Conservation (phyloP, 1,284 basidiomycete genomes). For the Trichosporon faecale region DNA sequence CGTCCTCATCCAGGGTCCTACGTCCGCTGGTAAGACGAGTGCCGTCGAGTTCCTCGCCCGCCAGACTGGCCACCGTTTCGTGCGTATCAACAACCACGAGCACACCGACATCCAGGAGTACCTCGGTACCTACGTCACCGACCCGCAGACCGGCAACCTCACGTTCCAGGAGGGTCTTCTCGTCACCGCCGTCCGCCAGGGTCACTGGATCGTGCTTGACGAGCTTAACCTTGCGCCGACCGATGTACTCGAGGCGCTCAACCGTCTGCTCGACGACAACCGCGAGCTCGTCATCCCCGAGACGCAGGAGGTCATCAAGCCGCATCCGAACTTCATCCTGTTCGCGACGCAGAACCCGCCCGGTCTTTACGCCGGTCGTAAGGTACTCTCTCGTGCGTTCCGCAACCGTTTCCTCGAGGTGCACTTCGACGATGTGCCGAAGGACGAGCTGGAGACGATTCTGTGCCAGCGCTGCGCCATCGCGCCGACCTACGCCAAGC, state of each 20-base stretch:
- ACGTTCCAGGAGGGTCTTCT: conserved; percentile 92
- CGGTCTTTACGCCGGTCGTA: conserved; percentile 94
- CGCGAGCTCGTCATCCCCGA: conserved; percentile 94
- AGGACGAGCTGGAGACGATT: conserved; percentile 88
- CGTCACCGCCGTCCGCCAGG: conserved; percentile 84
- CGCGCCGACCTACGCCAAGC: conserved; percentile 85
- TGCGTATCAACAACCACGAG: conserved; percentile 99
- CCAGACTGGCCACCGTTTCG: conserved; percentile 89
- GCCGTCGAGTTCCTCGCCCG: conserved; percentile 93
- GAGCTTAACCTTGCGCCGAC: conserved; percentile 97
- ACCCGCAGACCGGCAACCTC: conserved; percentile 84
- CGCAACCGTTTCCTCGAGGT: conserved; percentile 98
- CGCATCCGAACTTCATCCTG: conserved; percentile 95
- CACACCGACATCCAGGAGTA: conserved; percentile 99
- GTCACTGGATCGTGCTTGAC: conserved; percentile 98
- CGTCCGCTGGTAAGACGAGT: conserved; percentile 95
- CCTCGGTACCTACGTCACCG: conserved; percentile 92
- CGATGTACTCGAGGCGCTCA: conserved; percentile 95
- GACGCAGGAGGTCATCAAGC: conserved; percentile 89
- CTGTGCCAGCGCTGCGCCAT: conserved; percentile 83
- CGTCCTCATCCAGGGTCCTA: conserved; percentile 96
- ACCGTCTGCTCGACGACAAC: conserved; percentile 95
- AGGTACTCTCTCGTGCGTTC: conserved; percentile 92
- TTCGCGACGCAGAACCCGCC: conserved; percentile 99
- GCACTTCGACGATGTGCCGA: conserved; percentile 96